Evolutionary conservation across 768 basidiomycete genomes (phyloP), one percentile per base, ranked within the genome.

Genomic region (Lentinula boryana): DNA sequence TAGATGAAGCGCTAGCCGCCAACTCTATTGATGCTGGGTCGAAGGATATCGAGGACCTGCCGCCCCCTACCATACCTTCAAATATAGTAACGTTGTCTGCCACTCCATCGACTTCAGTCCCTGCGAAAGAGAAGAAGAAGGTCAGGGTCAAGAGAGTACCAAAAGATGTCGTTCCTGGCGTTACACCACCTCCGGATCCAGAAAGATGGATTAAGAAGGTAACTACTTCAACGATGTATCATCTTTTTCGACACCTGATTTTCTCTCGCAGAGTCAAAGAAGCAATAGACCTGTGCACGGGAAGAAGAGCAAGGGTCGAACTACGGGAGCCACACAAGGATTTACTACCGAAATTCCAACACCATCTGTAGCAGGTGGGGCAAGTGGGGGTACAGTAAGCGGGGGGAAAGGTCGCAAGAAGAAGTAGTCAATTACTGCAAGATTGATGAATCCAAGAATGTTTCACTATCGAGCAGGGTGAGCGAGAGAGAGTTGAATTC

Each of bases 191-290:
- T 16, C 91, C 92, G 35, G 91, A 93, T 74, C 90, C 91, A 27
- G 91, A 93, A 71, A 77, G 91, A 63, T 93, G 91, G 91, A 70
- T 93, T 62, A 93, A 93, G 83, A 93, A 91, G 77, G 55, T 56
- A 15, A 50, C 13, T 52, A 21, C 40, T 33, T 51, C 27, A 32
- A 5, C 21, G 27, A 40, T 38, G 0, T 7, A 5, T 12, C 18
- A 23, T 15, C 12, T 4, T 23, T 6, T 4, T 36, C 1, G 9
- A n/a, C n/a, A 9, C 3, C 3, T 21, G 6, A 15, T 4, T 44
- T 8, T 27, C 23, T 4, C 21, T 13, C 12, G 5, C 55, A 56
- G 55, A 56, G 40, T 13, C 55, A 56, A 23, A n/a, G 88, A 84
- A 56, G 89, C 53, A 31, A 84, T 82, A 69, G 76, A 77, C 16